phyloP scores from a whole-genome alignment of 2,329 filamentous ascomycete genomes.

The Colletotrichum sublineola region DNA sequence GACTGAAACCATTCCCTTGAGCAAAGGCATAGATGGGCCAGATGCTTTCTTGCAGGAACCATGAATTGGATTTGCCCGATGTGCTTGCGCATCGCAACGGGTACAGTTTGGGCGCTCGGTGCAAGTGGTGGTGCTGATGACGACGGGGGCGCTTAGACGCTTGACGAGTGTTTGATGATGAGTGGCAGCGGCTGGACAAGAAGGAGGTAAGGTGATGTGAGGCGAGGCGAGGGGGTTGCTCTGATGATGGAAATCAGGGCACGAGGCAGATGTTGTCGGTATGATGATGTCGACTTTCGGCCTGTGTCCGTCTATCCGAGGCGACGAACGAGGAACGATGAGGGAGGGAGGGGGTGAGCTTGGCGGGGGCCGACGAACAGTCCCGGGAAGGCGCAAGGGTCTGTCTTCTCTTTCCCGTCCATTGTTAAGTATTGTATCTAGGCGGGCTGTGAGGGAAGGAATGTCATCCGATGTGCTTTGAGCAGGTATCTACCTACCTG shows the following conservation, averaged over 20 bases:
- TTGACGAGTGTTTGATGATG: background rate
- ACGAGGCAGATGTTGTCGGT: conserved; percentile 32
- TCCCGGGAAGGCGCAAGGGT: conserved; percentile 15
- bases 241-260: conserved; percentile 20
- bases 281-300: conserved; percentile 39
- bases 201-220: background rate
- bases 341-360: conserved; percentile 20
- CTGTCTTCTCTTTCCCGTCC: background rate
- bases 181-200: background rate
- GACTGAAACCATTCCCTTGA: background rate
- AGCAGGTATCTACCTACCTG: too few species aligned
- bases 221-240: background rate
- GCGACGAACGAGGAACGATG: conserved; percentile 5
- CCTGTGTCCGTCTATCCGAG: conserved; percentile 9
- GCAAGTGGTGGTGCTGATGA: background rate
- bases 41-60: background rate
- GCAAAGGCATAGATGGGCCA: background rate
- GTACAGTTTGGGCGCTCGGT: background rate
- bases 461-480: conserved; percentile 34
- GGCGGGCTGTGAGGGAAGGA: conserved; percentile 5
- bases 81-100: background rate
- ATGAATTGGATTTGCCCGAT: background rate
- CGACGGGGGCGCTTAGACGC: background rate
- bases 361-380: conserved; percentile 13
- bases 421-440: conserved; percentile 13